Conservation (phyloP, 352 stramenopile species). For the Globisporangium nodosum region DNA sequence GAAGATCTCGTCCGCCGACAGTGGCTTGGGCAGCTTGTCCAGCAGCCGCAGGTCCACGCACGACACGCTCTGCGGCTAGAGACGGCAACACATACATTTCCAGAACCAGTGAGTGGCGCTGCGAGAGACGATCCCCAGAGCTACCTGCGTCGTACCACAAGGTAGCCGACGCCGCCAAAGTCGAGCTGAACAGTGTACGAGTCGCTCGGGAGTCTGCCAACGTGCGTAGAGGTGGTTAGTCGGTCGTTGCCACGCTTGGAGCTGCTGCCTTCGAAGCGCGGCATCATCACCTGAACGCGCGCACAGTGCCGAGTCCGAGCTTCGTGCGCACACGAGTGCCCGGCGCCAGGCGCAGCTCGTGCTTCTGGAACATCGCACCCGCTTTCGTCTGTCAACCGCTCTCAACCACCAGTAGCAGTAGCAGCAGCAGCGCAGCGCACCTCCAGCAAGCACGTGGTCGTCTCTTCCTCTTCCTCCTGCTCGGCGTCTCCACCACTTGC, state of each 20-base stretch:
- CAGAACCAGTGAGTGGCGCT: not conserved
- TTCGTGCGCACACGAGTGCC: constrained; percentile 31
- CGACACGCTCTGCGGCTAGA: constrained; percentile 35
- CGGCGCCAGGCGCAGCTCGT: constrained; percentile 25
- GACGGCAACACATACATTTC: not conserved
- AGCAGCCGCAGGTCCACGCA: constrained; percentile 69
- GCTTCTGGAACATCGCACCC: constrained; percentile 14
- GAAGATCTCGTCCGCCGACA: constrained; percentile 59
- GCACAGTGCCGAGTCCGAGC: constrained; percentile 21
- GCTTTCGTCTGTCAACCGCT: not conserved
- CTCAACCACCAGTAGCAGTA: not conserved
- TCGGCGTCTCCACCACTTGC: not conserved
- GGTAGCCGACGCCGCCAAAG: constrained; percentile 32
- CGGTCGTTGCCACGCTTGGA: no score
- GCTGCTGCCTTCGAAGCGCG: no score
- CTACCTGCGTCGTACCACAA: constrained; percentile 17
- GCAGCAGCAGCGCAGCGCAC: not conserved
- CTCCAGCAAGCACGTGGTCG: not conserved
- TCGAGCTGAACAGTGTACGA: constrained; percentile 38
- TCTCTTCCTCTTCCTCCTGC: constrained; percentile 15
- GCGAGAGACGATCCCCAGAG: not conserved
- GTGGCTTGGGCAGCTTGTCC: constrained; percentile 55
- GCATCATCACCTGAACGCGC: constrained; percentile 19
- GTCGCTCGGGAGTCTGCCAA: constrained; percentile 20
- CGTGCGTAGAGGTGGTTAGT: no score